Evolutionary conservation across 2,329 filamentous ascomycete species (phyloP), one percentile per base, ranked within the genome.

Genomic region (Neonectria sp.): DNA sequence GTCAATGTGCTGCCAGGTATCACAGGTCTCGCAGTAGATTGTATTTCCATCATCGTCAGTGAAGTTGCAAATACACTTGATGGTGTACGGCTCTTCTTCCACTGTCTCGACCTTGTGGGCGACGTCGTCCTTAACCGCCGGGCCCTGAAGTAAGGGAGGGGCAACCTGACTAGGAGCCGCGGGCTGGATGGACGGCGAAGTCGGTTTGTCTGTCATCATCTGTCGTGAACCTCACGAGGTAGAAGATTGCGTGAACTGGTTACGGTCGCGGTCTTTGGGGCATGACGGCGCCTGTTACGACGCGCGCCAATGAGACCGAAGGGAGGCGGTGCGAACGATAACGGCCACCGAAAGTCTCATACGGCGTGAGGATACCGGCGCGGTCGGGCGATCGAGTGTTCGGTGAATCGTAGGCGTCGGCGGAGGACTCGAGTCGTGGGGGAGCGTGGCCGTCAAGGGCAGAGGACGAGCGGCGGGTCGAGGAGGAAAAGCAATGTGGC

Each of bases 1-100:
- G 79, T 95, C 92, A 76, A 97, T 97, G 82, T 99, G 96, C 83
- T 99, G 96, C 96, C 96, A 99, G 56, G 95, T 96, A 79, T 97
- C 93, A 86, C 96, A 99, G 66, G 88, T 90, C 80, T 98, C 96
- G 86, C 96, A 99, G 82, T 95, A 94, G 69, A 99, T 97, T 67
- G 96, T 99, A 82, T 94, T 95, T 82, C 96, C 96, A 86, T 99
- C 96, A 86, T 99, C 96, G 85, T 97, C 95, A 80, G 90, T 86
- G 82, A 93, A 98, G 80, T 91, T 91, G 84, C 96, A 99, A 76
- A 98, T 97, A 88, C 96, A 99, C 86, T 97, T 97, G 85, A 98
- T 98, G 67, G 94, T 97, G 81, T 97, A 97, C 21, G 92, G 92
- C 82, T 95, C 93, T 82, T 95, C 93, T 76, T 91, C 90, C 67